Percentiles rank a stretch among this genome's conserved stretches.
Evolutionary conservation across 1,139 yeast species (phyloP).

Genomic region (Pneumocystis jirovecii): DNA sequence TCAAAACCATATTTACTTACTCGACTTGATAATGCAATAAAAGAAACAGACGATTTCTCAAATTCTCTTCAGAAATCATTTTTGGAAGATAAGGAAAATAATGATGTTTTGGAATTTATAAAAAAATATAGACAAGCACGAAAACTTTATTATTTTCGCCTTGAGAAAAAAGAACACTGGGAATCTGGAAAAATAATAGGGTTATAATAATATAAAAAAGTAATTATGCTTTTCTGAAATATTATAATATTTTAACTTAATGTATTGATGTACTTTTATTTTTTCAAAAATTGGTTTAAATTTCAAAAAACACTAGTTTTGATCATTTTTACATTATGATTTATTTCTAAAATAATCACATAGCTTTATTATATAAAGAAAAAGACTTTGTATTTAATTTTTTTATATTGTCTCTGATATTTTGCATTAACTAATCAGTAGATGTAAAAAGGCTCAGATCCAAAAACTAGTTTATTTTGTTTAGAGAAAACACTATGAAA

Average conservation of each 20-base stretch:
- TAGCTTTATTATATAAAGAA: too few relatives aligned
- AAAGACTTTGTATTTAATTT: too few relatives aligned
- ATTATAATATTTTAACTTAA: background rate
- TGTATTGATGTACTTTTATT: background rate
- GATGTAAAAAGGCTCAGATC: background rate
- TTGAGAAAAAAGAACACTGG: background rate
- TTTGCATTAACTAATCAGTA: background rate
- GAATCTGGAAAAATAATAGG: background rate
- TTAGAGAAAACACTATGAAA: too few relatives aligned
- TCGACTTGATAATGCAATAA: background rate
- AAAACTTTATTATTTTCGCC: background rate
- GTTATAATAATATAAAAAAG: background rate
- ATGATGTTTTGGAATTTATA: background rate
- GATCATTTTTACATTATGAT: background rate
- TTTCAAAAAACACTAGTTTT: too few relatives aligned
- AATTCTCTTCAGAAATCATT: background rate
- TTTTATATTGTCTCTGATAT: too few relatives aligned
- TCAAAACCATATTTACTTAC: background rate
- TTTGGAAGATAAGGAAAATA: background rate
- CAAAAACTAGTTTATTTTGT: too few relatives aligned
- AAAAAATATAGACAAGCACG: background rate
- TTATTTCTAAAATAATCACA: background rate
- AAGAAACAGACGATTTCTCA: background rate
- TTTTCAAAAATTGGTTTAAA: background rate
- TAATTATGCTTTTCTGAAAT: background rate